Evolutionary conservation across 345 rosid genomes (phyloP).

Genomic region (Dipteronia dyeriana): DNA sequence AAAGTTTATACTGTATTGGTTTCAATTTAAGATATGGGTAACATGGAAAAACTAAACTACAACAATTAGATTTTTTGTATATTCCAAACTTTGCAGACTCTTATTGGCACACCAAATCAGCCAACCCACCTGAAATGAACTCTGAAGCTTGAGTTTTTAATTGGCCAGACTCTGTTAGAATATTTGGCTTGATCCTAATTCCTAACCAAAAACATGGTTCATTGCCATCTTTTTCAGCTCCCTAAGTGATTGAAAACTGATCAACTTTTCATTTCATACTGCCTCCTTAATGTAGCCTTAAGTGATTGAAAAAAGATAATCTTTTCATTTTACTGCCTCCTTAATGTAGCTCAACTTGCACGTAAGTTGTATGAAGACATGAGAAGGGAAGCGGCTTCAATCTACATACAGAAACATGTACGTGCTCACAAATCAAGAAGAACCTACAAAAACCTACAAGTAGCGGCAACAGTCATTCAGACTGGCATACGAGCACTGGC

Average conservation of each 20-base stretch:
- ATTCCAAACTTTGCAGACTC: not conserved
- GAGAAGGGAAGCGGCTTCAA: slow-evolving; percentile 59
- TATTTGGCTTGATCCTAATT: not conserved
- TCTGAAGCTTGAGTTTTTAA: not conserved
- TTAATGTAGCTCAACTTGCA: slow-evolving; percentile 53
- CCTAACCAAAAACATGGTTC: not conserved
- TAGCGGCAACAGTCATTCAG: slow-evolving; percentile 51
- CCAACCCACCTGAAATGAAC: not conserved
- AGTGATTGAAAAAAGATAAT: not conserved
- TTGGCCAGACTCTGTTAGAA: not conserved
- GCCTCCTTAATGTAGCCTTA: slow-evolving; percentile 31
- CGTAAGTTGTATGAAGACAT: slow-evolving; percentile 52
- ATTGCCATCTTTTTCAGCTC: not conserved
- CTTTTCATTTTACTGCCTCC: slow-evolving; percentile 8
- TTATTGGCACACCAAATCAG: not conserved
- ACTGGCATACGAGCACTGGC: slow-evolving; percentile 62
- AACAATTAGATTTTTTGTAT: no score
- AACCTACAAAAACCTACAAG: slow-evolving; percentile 41
- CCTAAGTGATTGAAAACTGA: not conserved
- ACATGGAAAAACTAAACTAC: not conserved
- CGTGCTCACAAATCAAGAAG: slow-evolving; percentile 48
- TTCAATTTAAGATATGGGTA: not conserved
- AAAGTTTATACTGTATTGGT: not conserved
- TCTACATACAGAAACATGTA: slow-evolving; percentile 44
- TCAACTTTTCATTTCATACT: slow-evolving; percentile 3